Conservation (phyloP, 169 alveolate genomes). For the Plasmodium coatneyi region DNA sequence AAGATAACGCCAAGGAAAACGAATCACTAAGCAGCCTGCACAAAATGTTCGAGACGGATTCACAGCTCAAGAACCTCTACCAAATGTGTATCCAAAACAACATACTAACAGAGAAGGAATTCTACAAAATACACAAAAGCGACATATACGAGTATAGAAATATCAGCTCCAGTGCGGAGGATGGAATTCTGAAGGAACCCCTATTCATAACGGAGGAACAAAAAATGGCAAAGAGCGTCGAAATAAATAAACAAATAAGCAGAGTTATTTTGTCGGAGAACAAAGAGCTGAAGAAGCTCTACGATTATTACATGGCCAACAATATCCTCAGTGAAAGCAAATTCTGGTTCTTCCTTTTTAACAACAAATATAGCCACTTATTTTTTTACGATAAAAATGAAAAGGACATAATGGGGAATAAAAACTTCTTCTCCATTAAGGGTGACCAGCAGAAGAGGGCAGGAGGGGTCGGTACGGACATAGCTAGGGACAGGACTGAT, state of each 20-base stretch:
- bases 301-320: conserved; percentile 64
- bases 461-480: background rate
- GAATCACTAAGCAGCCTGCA: conserved; percentile 2
- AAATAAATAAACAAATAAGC: conserved; percentile 55
- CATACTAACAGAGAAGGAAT: conserved; percentile 47
- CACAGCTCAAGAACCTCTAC: conserved; percentile 25
- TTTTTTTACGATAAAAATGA: conserved; percentile 69
- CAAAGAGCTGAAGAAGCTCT: conserved; percentile 45
- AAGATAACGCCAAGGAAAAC: background rate
- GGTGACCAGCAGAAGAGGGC: background rate
- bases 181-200: conserved; percentile 46
- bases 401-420: conserved; percentile 45
- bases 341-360: conserved; percentile 67
- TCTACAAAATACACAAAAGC: conserved; percentile 51
- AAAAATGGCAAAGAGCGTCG: conserved; percentile 34
- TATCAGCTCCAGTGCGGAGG: conserved; percentile 1
- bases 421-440: conserved; percentile 34
- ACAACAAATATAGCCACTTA: conserved; percentile 65
- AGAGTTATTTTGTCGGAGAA: conserved; percentile 44
- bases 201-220: conserved; percentile 63
- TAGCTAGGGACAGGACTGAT: background rate
- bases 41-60: conserved; percentile 22
- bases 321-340: conserved; percentile 47
- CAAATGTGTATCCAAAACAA: conserved; percentile 55
- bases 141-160: conserved; percentile 34